phyloP scores from a whole-genome alignment of 2,329 filamentous ascomycete genomes.

The Penicillium sp. region DNA sequence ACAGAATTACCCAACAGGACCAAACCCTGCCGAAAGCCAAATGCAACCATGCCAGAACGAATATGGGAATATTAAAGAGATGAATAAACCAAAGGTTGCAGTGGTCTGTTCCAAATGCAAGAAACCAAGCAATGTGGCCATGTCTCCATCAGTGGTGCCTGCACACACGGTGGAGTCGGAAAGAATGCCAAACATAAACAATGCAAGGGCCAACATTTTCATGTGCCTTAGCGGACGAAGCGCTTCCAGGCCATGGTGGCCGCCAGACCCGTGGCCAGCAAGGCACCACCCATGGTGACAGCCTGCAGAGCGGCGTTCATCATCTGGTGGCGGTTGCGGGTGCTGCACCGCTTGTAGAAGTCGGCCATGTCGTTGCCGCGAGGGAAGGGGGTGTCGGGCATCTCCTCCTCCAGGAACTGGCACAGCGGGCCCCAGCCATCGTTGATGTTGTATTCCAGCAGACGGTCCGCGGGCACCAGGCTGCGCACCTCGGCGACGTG shows the following conservation, averaged over 20 bases:
- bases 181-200: conserved; percentile 8
- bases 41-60: conserved; percentile 6
- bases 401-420: conserved; percentile 53
- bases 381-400: conserved; percentile 52
- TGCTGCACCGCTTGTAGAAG: conserved; percentile 55
- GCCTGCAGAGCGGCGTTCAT: conserved; percentile 54
- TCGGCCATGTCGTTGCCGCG: conserved; percentile 54
- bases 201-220: conserved; percentile 2
- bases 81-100: conserved; percentile 9
- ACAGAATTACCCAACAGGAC: conserved; percentile 9
- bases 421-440: conserved; percentile 56
- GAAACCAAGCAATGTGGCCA: background rate
- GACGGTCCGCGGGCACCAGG: conserved; percentile 49
- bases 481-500: conserved; percentile 54
- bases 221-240: conserved; percentile 29
- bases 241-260: conserved; percentile 43
- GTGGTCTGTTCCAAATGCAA: conserved; percentile 3
- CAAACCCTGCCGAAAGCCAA: background rate
- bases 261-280: conserved; percentile 47
- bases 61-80: conserved; percentile 15
- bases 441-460: conserved; percentile 55
- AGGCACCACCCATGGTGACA: conserved; percentile 49
- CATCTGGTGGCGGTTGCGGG: conserved; percentile 56
- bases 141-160: conserved; percentile 19
- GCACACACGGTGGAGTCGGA: conserved; percentile 18